Percentiles rank a stretch among this genome's conserved stretches.
phyloP scores from a whole-genome alignment of 2,329 filamentous ascomycete genomes.

The Trichoderma sp. region DNA sequence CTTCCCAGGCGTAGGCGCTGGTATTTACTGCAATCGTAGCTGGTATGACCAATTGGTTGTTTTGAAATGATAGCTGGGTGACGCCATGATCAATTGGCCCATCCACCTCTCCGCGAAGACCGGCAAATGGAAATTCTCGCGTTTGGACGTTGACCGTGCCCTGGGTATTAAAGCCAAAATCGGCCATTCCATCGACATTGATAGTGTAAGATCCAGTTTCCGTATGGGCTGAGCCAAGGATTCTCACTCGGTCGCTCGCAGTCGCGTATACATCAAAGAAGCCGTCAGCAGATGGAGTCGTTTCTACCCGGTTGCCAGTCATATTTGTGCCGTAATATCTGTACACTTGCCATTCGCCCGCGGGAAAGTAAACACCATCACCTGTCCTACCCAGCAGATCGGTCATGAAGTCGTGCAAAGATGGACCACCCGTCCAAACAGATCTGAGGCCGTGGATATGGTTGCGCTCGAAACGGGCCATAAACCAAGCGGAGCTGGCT shows the following conservation, averaged over 20 bases:
- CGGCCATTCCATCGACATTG: slow-evolving; percentile 4
- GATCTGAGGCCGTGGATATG: slow-evolving; percentile 11
- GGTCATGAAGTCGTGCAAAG: slow-evolving; percentile 17
- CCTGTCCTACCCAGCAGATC: not conserved
- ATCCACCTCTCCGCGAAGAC: slow-evolving; percentile 13
- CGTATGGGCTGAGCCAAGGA: slow-evolving; percentile 14
- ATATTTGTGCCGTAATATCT: slow-evolving; percentile 15
- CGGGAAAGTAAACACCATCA: not conserved
- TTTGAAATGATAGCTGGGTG: slow-evolving; percentile 5
- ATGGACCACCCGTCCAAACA: slow-evolving; percentile 1
- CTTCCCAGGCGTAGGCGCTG: slow-evolving; percentile 15
- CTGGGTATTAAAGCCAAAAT: slow-evolving; percentile 13
- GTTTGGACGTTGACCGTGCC: slow-evolving; percentile 4
- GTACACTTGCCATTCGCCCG: slow-evolving; percentile 18
- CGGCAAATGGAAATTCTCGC: slow-evolving; percentile 7
- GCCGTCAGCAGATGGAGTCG: not conserved
- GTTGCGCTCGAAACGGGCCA: slow-evolving; percentile 15
- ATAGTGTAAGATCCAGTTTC: slow-evolving; percentile 2
- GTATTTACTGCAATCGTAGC: slow-evolving; percentile 10
- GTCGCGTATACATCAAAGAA: slow-evolving; percentile 16
- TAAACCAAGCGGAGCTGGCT: slow-evolving; percentile 15
- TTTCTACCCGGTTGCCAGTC: slow-evolving; percentile 8
- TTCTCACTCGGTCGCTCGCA: slow-evolving; percentile 13
- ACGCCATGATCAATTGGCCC: slow-evolving; percentile 14
- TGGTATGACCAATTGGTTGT: slow-evolving; percentile 6